Base-by-base conservation (phyloP, 2,329 filamentous ascomycete species). In the Diaporthe humulicola region DNA sequence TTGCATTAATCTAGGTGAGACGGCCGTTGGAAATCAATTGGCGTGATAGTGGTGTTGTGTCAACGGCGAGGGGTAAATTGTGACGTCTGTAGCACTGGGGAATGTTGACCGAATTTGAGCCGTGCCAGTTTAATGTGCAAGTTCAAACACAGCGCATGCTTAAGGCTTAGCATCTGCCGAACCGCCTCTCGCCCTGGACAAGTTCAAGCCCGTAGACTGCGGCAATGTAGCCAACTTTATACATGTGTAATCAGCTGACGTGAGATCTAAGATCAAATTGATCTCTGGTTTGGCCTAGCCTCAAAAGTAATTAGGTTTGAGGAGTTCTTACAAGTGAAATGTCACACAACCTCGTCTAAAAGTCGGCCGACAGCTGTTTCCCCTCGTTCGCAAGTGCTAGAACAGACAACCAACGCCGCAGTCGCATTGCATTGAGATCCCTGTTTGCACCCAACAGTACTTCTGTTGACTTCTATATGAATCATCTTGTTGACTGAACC, bases 381-480 rank as follows among this genome's bases (percentile, higher is more conserved):
- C 58, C 58, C 58, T 64, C 58, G 38, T 42, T 64, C n/a, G n/a
- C n/a, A n/a, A n/a, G n/a, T n/a, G n/a, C 25, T 22, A 8, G 22
- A 61, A 30, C 17, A 45, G 38, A 64, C 19, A 64, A 28, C 38
- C 38, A 64, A 64, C 58, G 8, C 17, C 58, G 22, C 54, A 64
- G 25, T 38, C 12, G 33, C 15, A 58, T 3, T 15, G 38, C 58
- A 64, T 64, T 25, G 14, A 45, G 25, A 30, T 10, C 38, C 38
- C 58, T 64, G 38, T 45, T 45, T 30, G 19, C 58, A 64, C 17
- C 56, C 38, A 30, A 45, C 58, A 30, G 58, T 61, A 61, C 38
- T 42, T 25, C 9, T 3, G n/a, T 61, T 28, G 36, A 38, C 38
- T 61, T 28, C n/a, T 17, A 42, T 25, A n/a, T 61, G 36, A 40